Evolutionary conservation across 495 filamentous ascomycete genomes (phyloP).

Genomic region (Aspergillus affinis): DNA sequence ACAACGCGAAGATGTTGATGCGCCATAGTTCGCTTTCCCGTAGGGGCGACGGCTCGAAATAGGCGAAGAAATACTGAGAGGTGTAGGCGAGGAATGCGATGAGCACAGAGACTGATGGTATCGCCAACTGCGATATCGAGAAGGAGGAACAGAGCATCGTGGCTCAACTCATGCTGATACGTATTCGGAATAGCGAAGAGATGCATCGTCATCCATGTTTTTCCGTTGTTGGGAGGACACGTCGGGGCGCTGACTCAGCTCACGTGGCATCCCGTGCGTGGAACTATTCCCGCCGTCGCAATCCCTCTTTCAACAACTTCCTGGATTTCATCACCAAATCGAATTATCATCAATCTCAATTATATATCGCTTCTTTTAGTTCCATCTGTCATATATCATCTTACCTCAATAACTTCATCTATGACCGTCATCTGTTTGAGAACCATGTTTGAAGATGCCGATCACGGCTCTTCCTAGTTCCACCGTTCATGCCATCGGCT

Average conservation of each 20-base stretch:
- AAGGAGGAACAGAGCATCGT: constrained; percentile 23
- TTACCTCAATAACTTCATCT: not conserved
- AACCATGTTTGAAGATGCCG: constrained; percentile 40
- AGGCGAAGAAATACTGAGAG: constrained; percentile 79
- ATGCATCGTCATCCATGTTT: not conserved
- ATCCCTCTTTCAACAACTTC: not conserved
- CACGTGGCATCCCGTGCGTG: not conserved
- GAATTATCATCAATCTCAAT: not conserved
- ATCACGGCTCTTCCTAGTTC: constrained; percentile 66
- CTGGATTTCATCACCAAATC: not conserved
- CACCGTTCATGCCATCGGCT: constrained; percentile 67
- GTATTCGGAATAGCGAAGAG: not conserved
- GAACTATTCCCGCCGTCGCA: not conserved
- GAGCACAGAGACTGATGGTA: constrained; percentile 64
- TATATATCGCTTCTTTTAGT: not conserved
- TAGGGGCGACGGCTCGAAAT: constrained; percentile 68
- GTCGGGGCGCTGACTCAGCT: not conserved
- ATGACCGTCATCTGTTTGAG: constrained; percentile 1
- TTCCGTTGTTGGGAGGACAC: not conserved
- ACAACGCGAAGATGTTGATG: constrained; percentile 73
- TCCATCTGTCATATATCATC: not conserved
- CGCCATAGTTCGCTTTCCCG: constrained; percentile 56
- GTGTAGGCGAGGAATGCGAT: constrained; percentile 80
- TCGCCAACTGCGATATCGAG: constrained; percentile 46
- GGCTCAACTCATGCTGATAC: not conserved